phyloP scores from a whole-genome alignment of 177 flowering plant genomes.

The Vitis hybrid region DNA sequence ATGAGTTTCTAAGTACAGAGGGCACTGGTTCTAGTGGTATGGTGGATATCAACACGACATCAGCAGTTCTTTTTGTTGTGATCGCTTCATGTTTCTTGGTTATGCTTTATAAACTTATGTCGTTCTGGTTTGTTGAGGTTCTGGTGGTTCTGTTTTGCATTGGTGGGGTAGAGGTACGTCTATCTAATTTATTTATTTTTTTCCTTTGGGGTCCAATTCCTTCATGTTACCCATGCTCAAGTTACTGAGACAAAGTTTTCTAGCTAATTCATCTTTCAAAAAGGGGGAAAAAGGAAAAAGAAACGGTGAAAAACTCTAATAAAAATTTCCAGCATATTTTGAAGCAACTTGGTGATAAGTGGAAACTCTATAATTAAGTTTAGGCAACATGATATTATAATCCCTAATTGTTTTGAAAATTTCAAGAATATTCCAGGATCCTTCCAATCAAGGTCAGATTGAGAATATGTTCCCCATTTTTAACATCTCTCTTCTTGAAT shows the following conservation, averaged over 20 bases:
- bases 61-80: constrained; percentile 79
- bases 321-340: no score
- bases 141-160: constrained; percentile 91
- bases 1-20: constrained; percentile 41
- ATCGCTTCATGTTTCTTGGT: constrained; percentile 87
- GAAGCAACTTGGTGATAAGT: no score
- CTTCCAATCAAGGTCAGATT: no score
- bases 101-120: constrained; percentile 84
- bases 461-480: no score
- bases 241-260: background rate
- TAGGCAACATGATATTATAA: no score
- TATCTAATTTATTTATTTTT: background rate
- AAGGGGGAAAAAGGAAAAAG: no score
- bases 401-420: no score
- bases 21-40: constrained; percentile 43
- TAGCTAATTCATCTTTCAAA: no score
- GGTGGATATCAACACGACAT: constrained; percentile 66
- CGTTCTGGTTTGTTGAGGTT: constrained; percentile 75
- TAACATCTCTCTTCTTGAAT: no score
- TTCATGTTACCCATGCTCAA: background rate
- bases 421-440: no score
- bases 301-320: no score
- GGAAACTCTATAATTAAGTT: no score
- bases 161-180: constrained; percentile 86
- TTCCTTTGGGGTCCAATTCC: background rate